Evolutionary conservation across 2,329 filamentous ascomycete species (phyloP).

Genomic region (Zymoseptoria brevis): DNA sequence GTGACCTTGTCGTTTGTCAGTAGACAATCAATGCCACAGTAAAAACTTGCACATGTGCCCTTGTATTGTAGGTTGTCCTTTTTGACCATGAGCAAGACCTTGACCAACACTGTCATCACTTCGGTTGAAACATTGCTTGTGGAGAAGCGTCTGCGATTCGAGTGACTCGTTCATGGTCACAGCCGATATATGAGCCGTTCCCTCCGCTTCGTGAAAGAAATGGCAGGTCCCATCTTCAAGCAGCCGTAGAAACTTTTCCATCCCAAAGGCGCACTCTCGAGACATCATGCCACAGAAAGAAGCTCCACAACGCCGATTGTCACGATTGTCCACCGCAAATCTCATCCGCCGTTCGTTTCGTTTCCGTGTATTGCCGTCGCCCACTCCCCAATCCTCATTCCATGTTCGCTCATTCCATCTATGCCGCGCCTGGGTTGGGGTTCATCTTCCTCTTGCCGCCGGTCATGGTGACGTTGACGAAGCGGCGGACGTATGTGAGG

Average conservation of each 20-base stretch:
- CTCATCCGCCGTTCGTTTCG: not conserved
- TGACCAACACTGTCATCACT: not conserved
- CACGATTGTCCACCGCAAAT: not conserved
- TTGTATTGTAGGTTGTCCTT: not conserved
- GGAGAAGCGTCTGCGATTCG: constrained; percentile 12
- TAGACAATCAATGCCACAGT: not conserved
- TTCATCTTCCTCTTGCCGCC: constrained; percentile 99
- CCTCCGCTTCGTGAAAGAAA: constrained; percentile 6
- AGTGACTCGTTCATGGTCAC: constrained; percentile 9
- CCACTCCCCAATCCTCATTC: not conserved
- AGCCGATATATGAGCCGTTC: constrained; percentile 10
- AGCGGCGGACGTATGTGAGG: constrained; percentile 90
- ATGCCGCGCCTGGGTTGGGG: constrained; percentile 62
- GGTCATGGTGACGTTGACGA: constrained; percentile 95
- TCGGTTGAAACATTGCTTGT: not conserved
- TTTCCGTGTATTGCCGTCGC: not conserved
- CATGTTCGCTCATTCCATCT: not conserved
- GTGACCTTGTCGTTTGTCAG: not conserved
- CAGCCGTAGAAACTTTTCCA: constrained; percentile 4
- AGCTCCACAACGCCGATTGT: not conserved
- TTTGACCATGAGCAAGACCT: not conserved
- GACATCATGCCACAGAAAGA: constrained; percentile 6
- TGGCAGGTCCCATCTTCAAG: constrained; percentile 15
- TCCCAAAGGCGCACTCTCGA: constrained; percentile 11
- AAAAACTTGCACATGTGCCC: not conserved